Percentiles rank a stretch among this genome's conserved stretches.
Conservation (phyloP, 2,329 filamentous ascomycete species). For the Mycosphaerella sp. region DNA sequence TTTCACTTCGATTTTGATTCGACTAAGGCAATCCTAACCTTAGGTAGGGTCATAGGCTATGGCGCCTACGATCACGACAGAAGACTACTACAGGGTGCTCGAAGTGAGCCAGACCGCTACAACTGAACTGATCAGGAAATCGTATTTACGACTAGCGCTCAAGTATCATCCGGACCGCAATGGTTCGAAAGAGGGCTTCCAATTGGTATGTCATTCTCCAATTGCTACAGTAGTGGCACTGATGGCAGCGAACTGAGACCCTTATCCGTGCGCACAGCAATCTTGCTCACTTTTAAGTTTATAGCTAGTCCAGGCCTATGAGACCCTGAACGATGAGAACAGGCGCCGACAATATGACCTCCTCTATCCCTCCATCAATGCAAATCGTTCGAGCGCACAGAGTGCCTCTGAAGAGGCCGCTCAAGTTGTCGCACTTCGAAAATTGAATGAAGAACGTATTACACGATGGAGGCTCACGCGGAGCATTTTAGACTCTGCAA, state of each 20-base stretch:
- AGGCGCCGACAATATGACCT: conserved; percentile 33
- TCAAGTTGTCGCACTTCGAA: conserved; percentile 28
- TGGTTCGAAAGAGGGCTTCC: conserved; percentile 34
- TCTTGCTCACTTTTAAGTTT: neutral
- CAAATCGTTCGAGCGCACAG: conserved; percentile 4
- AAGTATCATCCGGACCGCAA: conserved; percentile 37
- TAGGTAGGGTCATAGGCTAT: conserved; percentile 15
- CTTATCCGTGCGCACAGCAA: neutral
- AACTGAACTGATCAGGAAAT: conserved; percentile 26
- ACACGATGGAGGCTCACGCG: conserved; percentile 28
- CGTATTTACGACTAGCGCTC: conserved; percentile 34
- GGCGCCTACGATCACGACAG: conserved; percentile 27
- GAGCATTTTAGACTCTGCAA: conserved; percentile 18
- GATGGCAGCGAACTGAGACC: too few relatives aligned
- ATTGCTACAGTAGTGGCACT: neutral
- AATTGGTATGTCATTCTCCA: conserved; percentile 16
- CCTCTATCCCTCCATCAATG: conserved; percentile 28
- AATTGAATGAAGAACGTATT: conserved; percentile 26
- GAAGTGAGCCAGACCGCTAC: conserved; percentile 30
- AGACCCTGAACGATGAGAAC: conserved; percentile 33
- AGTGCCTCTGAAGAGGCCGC: conserved; percentile 16
- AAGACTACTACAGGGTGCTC: conserved; percentile 34
- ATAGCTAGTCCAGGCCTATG: conserved; percentile 34
- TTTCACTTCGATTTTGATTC: too few relatives aligned
- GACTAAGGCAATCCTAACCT: too few relatives aligned